These are phyloP conservation scores for Kluyveromyces siamensis DNA, from an alignment of 805 yeast genomes.

Conservation along the genomic window DNA sequence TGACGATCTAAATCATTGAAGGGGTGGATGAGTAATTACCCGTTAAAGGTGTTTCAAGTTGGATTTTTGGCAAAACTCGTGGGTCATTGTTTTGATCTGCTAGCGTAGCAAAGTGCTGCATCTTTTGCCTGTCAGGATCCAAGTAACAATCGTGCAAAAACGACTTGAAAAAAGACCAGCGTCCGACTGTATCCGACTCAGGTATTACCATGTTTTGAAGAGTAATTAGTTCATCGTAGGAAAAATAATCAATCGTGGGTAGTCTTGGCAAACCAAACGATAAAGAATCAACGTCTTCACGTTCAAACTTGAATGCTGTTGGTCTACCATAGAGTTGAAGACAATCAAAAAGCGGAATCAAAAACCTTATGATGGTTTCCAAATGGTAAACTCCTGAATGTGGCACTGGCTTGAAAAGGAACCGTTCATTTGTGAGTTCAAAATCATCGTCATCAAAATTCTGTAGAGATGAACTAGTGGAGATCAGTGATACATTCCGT, in stretches of 20 bases:
- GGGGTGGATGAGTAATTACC: neutral
- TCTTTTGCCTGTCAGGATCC: neutral
- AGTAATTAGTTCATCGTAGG: constrained; percentile 11
- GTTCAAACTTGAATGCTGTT: constrained; percentile 43
- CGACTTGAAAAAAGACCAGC: neutral
- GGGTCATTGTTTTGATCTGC: neutral
- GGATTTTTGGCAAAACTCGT: neutral
- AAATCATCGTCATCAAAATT: constrained; percentile 2
- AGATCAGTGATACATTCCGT: constrained; percentile 4
- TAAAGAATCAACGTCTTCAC: constrained; percentile 42
- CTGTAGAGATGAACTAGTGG: constrained; percentile 4
- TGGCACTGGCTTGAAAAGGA: constrained; percentile 51
- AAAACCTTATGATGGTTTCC: constrained; percentile 59
- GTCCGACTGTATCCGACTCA: neutral
- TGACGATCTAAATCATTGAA: neutral
- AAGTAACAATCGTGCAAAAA: neutral
- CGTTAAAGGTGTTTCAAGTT: neutral
- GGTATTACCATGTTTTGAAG: neutral
- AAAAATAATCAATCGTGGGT: constrained; percentile 53
- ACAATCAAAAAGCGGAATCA: constrained; percentile 58
- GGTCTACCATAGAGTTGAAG: constrained; percentile 72
- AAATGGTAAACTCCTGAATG: constrained; percentile 61
- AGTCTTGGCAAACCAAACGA: constrained; percentile 65
- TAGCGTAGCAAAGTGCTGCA: neutral
- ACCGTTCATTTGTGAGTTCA: constrained; percentile 8